Percentiles rank a stretch among this genome's conserved stretches.
phyloP scores from a whole-genome alignment of 1,284 basidiomycete genomes.

The Cystobasidium pallidum region DNA sequence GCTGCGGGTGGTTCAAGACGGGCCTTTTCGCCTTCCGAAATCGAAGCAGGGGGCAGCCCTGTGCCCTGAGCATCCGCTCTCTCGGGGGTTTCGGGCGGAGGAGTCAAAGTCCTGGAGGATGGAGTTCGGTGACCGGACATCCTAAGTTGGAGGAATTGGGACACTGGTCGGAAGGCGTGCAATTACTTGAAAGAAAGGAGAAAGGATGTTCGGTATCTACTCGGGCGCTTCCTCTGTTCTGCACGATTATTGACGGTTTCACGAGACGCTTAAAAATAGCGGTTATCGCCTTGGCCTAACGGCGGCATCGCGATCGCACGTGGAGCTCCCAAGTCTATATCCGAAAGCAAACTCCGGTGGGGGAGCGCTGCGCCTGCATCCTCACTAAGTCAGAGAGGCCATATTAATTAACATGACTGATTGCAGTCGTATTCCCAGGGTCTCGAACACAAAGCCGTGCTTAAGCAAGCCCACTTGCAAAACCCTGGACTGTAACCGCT shows the following conservation, averaged over 20 bases:
- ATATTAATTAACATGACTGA: too few species aligned
- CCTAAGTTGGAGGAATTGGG: not conserved
- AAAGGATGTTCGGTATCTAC: not conserved
- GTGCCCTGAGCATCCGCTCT: not conserved
- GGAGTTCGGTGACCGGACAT: not conserved
- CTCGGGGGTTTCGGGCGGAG: conserved; percentile 20
- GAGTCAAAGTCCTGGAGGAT: conserved; percentile 25
- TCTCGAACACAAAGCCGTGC: too few species aligned
- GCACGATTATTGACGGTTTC: conserved; percentile 4
- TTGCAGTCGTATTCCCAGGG: too few species aligned
- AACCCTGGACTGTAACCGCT: too few species aligned
- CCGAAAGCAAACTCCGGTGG: not conserved
- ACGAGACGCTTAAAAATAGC: not conserved
- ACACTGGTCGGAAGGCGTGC: too few species aligned
- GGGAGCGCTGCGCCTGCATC: too few species aligned
- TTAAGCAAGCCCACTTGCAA: too few species aligned
- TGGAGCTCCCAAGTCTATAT: not conserved
- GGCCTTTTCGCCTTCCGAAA: not conserved
- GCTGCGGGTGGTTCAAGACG: not conserved
- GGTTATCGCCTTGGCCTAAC: conserved; percentile 4
- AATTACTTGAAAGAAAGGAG: not conserved
- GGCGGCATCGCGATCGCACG: conserved; percentile 7
- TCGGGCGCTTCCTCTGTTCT: not conserved
- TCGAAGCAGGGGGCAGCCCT: not conserved
- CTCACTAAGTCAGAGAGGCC: too few species aligned